phyloP scores from a whole-genome alignment of 768 basidiomycete genomes.

The Mycena alexandri region DNA sequence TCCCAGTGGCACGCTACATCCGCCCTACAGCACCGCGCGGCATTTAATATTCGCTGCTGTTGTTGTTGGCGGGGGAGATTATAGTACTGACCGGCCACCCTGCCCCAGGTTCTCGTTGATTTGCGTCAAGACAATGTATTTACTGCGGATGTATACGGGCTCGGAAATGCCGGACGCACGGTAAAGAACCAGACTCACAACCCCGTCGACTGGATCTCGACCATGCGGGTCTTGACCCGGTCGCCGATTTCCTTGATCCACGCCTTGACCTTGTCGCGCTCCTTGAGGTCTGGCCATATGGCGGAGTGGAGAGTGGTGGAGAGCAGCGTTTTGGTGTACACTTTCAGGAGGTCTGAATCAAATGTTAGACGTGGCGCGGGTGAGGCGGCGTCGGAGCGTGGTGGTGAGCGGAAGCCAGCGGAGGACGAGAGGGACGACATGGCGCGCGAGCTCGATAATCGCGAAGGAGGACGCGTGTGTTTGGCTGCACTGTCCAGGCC shows the following conservation, averaged over 20 bases:
- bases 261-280: conserved; percentile 75
- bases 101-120: conserved; percentile 88
- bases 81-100: conserved; percentile 77
- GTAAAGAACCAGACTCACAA: conserved; percentile 71
- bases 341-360: conserved; percentile 78
- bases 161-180: conserved; percentile 29
- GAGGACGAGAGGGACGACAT: conserved; percentile 43
- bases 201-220: conserved; percentile 83
- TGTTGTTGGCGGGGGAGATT: conserved; percentile 22
- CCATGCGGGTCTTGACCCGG: conserved; percentile 87
- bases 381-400: conserved; percentile 71
- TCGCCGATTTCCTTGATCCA: conserved; percentile 91
- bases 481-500: not conserved
- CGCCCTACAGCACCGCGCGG: conserved; percentile 60
- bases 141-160: conserved; percentile 58
- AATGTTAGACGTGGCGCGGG: conserved; percentile 64
- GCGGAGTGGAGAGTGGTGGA: conserved; percentile 74
- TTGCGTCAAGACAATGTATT: conserved; percentile 89
- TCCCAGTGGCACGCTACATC: conserved; percentile 92
- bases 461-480: not conserved
- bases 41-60: conserved; percentile 12
- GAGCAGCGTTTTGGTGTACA: conserved; percentile 87
- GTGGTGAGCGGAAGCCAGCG: conserved; percentile 71
- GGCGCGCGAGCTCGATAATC: conserved; percentile 23
- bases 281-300: conserved; percentile 76